phyloP scores from a whole-genome alignment of 768 basidiomycete species.

The Pulveroboletus frians region DNA sequence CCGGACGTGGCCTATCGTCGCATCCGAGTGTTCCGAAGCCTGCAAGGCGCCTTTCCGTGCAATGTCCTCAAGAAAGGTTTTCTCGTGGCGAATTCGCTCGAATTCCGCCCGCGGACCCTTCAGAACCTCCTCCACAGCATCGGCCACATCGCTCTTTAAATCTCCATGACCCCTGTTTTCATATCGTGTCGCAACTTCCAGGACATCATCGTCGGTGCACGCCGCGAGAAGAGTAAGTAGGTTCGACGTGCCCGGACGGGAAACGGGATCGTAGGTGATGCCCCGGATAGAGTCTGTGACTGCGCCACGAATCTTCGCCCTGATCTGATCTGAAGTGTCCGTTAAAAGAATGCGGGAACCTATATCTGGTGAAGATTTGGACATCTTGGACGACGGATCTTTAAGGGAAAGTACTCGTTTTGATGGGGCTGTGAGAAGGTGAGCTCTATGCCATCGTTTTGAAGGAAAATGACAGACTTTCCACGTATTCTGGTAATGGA shows the following conservation, averaged over 20 bases:
- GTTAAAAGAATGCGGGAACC: constrained; percentile 84
- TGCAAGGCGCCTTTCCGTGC: constrained; percentile 57
- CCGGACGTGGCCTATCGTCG: constrained; percentile 67
- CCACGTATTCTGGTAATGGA: constrained; percentile 63
- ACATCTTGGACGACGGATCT: constrained; percentile 89
- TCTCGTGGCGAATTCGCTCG: constrained; percentile 55
- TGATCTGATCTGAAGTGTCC: constrained; percentile 58
- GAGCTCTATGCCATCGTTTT: background rate
- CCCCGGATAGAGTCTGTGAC: constrained; percentile 78
- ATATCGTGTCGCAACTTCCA: constrained; percentile 46
- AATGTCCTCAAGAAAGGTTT: constrained; percentile 54
- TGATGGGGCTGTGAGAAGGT: constrained; percentile 53
- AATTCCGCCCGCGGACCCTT: constrained; percentile 66
- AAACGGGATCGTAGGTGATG: constrained; percentile 74
- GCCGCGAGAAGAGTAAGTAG: constrained; percentile 76
- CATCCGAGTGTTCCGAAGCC: constrained; percentile 56
- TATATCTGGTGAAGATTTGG: constrained; percentile 79
- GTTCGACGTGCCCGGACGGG: constrained; percentile 82
- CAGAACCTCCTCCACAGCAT: constrained; percentile 66
- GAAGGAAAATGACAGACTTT: constrained; percentile 49
- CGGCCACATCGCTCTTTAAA: constrained; percentile 71
- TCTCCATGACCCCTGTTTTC: constrained; percentile 53
- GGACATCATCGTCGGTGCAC: constrained; percentile 48
- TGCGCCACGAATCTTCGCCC: constrained; percentile 67
- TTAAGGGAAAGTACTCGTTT: constrained; percentile 82